Conservation (phyloP, 169 alveolate genomes). For the Plasmodium billcollinsi region DNA sequence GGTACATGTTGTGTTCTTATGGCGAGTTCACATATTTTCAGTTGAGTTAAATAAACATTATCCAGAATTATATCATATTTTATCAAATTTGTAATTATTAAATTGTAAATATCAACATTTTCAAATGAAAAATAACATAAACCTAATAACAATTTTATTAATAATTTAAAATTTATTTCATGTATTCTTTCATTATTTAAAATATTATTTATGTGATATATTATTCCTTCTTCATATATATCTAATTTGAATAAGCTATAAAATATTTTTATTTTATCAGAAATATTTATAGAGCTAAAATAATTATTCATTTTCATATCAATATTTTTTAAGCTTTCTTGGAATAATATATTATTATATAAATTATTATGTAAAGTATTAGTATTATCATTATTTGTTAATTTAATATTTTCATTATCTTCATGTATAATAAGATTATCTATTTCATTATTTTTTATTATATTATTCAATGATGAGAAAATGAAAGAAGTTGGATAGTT, state of each 20-base stretch:
- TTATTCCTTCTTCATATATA: constrained; percentile 35
- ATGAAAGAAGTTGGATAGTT: not conserved
- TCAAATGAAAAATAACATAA: constrained; percentile 52
- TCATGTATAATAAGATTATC: not conserved
- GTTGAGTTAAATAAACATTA: constrained; percentile 54
- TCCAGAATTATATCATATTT: constrained; percentile 60
- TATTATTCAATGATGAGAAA: not conserved
- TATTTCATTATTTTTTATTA: not conserved
- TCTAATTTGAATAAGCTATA: constrained; percentile 51
- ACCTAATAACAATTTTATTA: constrained; percentile 37
- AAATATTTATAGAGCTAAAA: not conserved
- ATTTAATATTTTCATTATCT: not conserved
- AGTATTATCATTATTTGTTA: not conserved
- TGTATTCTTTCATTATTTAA: constrained; percentile 10
- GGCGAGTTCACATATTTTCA: constrained; percentile 58
- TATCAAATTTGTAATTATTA: constrained; percentile 53
- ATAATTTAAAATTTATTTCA: constrained; percentile 1
- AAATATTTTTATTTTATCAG: constrained; percentile 26
- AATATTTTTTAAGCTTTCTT: not conserved
- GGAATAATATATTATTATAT: not conserved
- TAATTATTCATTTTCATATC: not conserved
- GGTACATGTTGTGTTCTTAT: constrained; percentile 70
- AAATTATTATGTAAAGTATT: not conserved
- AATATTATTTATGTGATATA: not conserved
- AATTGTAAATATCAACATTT: constrained; percentile 29